Conservation (phyloP, 306 rosid species). For the Vigna radiata region DNA sequence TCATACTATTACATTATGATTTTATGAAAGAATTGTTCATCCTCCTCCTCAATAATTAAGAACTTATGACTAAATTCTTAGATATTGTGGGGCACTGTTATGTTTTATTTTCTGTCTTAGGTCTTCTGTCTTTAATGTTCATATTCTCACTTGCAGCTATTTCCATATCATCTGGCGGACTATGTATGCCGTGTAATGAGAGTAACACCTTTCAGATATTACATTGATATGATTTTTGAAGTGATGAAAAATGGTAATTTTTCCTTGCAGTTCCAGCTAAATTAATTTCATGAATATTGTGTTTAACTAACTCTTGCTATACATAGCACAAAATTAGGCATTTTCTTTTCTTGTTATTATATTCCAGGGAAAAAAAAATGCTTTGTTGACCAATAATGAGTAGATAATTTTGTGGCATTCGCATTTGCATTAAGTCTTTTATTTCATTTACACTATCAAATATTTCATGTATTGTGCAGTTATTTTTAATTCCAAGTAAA, state of each 20-base stretch:
- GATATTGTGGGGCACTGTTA: neutral
- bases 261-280: conserved; percentile 44
- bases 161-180: conserved; percentile 90
- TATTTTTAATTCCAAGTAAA: neutral
- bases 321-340: conserved; percentile 13
- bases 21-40: conserved; percentile 14
- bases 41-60: conserved; percentile 6
- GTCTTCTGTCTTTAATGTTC: conserved; percentile 48
- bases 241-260: conserved; percentile 92
- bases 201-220: conserved; percentile 92
- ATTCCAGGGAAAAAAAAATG: conserved; percentile 11
- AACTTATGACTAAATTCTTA: conserved; percentile 15
- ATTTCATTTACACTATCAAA: neutral
- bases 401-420: conserved; percentile 32
- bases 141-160: conserved; percentile 74
- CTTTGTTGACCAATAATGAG: neutral
- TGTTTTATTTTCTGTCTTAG: conserved; percentile 35
- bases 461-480: neutral
- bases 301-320: conserved; percentile 40
- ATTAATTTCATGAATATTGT: conserved; percentile 26
- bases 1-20: neutral
- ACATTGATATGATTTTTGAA: conserved; percentile 93
- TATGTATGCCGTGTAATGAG: conserved; percentile 96
- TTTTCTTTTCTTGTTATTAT: conserved; percentile 5
- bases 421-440: conserved; percentile 3